These are phyloP conservation scores for Apostasia ramifera DNA, from an alignment of 106 monocot species.

Conservation along the genomic window DNA sequence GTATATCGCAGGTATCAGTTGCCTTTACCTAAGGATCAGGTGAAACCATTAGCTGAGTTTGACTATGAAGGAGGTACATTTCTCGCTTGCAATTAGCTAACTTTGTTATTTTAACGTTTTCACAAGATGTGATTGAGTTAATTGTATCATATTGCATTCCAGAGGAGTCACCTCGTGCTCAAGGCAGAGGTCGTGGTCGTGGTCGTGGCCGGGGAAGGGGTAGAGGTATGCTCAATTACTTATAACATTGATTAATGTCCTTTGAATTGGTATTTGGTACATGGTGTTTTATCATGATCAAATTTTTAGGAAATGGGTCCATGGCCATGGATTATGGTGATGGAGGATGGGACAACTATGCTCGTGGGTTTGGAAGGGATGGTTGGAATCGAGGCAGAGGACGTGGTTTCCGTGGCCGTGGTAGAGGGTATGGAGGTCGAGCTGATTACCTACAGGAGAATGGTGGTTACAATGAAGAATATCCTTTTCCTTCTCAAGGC, in stretches of 20 bases:
- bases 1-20: slow-evolving; percentile 44
- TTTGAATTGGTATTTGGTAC: too few relatives aligned
- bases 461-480: slow-evolving; percentile 17
- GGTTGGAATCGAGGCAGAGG: slow-evolving; percentile 40
- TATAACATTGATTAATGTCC: neutral
- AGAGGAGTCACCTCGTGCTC: slow-evolving; percentile 41
- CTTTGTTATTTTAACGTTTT: neutral
- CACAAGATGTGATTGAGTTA: neutral
- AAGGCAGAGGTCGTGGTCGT: slow-evolving; percentile 72
- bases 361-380: slow-evolving; percentile 36
- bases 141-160: slow-evolving; percentile 1
- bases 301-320: slow-evolving; percentile 18
- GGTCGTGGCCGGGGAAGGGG: slow-evolving; percentile 55
- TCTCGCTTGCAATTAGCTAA: neutral
- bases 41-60: slow-evolving; percentile 54
- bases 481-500: slow-evolving; percentile 1
- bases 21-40: slow-evolving; percentile 68
- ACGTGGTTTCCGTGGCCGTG: slow-evolving; percentile 41
- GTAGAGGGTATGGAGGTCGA: slow-evolving; percentile 20
- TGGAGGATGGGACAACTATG: slow-evolving; percentile 41
- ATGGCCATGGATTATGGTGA: slow-evolving; percentile 28
- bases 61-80: slow-evolving; percentile 54
- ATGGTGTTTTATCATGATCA: neutral
- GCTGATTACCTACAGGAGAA: slow-evolving; percentile 9
- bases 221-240: slow-evolving; percentile 29